A percentile compares a stretch with the other conserved stretches of the same genome.
phyloP scores from a whole-genome alignment of 2,329 filamentous ascomycete genomes.

The Alternaria gansuensis region DNA sequence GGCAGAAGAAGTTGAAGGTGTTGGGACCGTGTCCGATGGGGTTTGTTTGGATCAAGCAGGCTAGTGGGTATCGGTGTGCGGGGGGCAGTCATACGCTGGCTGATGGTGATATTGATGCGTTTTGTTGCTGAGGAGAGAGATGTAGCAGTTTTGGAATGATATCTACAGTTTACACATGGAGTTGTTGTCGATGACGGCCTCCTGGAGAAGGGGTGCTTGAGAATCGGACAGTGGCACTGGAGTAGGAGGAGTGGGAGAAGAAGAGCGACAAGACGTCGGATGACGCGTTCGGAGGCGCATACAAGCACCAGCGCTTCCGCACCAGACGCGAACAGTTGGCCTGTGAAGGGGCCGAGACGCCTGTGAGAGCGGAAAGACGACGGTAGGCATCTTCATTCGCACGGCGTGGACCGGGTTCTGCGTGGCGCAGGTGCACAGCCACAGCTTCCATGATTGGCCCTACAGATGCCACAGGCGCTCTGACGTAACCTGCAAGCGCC shows the following conservation, averaged over 20 bases:
- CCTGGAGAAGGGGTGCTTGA: too few relatives aligned
- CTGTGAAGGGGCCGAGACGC: conserved; percentile 17
- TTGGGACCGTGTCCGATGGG: conserved; percentile 67
- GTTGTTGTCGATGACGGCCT: too few relatives aligned
- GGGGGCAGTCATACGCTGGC: conserved; percentile 56
- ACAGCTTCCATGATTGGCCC: conserved; percentile 13
- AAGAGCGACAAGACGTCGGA: neutral
- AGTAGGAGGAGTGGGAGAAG: neutral
- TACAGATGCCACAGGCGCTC: conserved; percentile 8
- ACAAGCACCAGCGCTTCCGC: neutral
- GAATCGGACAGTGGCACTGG: too few relatives aligned
- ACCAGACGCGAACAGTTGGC: conserved; percentile 5
- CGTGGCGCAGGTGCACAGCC: conserved; percentile 17
- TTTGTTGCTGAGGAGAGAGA: conserved; percentile 1
- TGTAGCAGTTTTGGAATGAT: too few relatives aligned
- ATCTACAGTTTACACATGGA: too few relatives aligned
- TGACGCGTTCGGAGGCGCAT: conserved; percentile 22
- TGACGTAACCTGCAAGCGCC: conserved; percentile 30
- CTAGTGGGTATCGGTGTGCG: conserved; percentile 67
- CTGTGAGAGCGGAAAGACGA: neutral
- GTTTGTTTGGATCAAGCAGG: conserved; percentile 69
- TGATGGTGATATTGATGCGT: conserved; percentile 16
- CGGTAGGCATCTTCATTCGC: neutral
- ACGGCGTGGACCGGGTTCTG: neutral
- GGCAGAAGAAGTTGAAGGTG: conserved; percentile 59